phyloP scores from a whole-genome alignment of 106 monocot genomes.

The Platanthera guangdongensis region DNA sequence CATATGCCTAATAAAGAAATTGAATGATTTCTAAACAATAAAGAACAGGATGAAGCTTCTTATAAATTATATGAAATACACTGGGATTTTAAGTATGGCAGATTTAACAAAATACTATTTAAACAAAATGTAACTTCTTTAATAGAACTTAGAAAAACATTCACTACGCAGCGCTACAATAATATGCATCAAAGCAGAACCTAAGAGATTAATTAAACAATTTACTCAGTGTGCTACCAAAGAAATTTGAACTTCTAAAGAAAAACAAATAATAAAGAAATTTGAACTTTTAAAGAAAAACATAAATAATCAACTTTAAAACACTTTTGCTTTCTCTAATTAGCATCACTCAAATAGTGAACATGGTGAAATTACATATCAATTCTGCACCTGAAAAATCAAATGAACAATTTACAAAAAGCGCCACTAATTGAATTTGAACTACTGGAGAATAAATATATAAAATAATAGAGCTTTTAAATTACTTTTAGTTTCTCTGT shows the following conservation, averaged over 20 bases:
- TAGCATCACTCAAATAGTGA: no score
- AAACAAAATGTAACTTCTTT: not conserved
- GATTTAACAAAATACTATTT: not conserved
- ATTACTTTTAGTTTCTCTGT: not conserved
- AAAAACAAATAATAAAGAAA: no score
- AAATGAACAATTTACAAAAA: not conserved
- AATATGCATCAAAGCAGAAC: not conserved
- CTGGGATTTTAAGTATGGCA: not conserved
- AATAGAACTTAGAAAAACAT: not conserved
- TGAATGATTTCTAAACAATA: not conserved
- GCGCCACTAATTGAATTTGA: not conserved
- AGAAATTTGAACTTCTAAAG: no score
- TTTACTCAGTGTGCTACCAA: no score
- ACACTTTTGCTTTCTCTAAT: no score
- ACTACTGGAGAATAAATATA: not conserved
- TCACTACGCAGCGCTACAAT: not conserved
- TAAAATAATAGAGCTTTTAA: not conserved
- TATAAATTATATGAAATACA: not conserved
- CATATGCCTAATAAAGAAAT: not conserved
- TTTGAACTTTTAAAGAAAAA: no score
- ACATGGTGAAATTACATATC: no score
- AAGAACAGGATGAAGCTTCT: not conserved
- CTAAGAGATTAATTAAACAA: not conserved
- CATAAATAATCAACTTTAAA: no score
- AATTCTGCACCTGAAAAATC: no score